Percentiles rank a stretch among this genome's conserved stretches.
Evolutionary conservation across 2,329 filamentous ascomycete genomes (phyloP).

Genomic region (Neopestalotiopsis rosae): DNA sequence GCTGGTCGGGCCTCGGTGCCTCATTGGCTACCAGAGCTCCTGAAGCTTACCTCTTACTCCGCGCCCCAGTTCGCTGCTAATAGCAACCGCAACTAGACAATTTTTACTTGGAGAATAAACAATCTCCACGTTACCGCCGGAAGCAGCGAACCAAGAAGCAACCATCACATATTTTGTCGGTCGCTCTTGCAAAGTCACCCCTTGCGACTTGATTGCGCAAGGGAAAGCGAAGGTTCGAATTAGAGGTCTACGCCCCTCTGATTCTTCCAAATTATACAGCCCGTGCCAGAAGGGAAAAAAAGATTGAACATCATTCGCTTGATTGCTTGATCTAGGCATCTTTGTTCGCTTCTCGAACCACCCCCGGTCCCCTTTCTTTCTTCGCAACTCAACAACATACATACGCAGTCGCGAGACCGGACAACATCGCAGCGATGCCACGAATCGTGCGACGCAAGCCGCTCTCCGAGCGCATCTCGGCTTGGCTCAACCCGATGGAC

Average conservation of each 20-base stretch:
- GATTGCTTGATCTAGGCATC: neutral
- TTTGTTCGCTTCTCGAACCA: neutral
- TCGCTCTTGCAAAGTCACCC: neutral
- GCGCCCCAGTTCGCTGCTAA: neutral
- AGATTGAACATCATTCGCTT: neutral
- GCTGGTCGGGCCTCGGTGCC: neutral
- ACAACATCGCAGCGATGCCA: slow-evolving; percentile 50
- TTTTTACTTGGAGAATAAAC: slow-evolving; percentile 12
- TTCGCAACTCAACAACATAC: neutral
- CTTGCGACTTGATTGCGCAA: neutral
- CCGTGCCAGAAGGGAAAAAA: neutral
- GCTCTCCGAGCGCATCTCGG: slow-evolving; percentile 78
- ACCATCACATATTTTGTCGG: neutral
- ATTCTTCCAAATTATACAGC: neutral
- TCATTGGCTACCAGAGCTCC: slow-evolving; percentile 12
- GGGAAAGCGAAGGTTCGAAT: neutral
- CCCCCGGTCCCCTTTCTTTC: neutral
- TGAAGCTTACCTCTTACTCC: slow-evolving; percentile 2
- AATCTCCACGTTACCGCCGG: slow-evolving; percentile 10
- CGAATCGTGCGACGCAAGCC: slow-evolving; percentile 85
- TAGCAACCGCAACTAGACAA: slow-evolving; percentile 14
- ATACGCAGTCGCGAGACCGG: slow-evolving; percentile 14
- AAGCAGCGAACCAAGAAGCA: slow-evolving; percentile 8
- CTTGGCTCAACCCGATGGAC: slow-evolving; percentile 85
- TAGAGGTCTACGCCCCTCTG: neutral